Evolutionary conservation across 345 rosid species (phyloP).

Genomic region (Camelina laxa): DNA sequence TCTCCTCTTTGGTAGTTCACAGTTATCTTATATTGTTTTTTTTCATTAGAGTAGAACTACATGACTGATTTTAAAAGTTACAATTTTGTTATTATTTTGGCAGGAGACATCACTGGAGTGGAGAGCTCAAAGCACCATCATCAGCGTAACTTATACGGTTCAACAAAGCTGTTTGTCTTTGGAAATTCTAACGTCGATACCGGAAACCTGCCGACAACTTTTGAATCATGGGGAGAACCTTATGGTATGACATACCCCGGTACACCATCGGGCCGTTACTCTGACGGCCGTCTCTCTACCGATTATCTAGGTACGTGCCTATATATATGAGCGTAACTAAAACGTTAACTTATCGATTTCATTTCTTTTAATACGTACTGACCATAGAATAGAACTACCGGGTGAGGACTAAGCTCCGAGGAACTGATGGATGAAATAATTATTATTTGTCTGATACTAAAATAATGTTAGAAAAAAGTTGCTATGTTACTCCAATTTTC

Average conservation of each 20-base stretch:
- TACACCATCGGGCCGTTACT: slow-evolving; percentile 60
- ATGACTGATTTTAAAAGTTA: not conserved
- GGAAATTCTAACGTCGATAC: slow-evolving; percentile 68
- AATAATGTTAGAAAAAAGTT: too few relatives aligned
- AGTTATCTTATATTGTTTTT: not conserved
- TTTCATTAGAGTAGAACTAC: not conserved
- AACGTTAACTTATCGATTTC: not conserved
- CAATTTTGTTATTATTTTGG: not conserved
- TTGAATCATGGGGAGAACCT: slow-evolving; percentile 52
- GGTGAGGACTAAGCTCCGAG: too few relatives aligned
- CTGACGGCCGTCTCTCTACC: slow-evolving; percentile 59
- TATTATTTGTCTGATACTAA: too few relatives aligned
- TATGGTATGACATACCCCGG: slow-evolving; percentile 62
- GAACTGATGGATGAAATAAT: too few relatives aligned
- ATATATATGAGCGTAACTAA: not conserved
- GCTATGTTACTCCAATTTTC: too few relatives aligned
- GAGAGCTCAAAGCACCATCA: not conserved
- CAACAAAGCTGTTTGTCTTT: slow-evolving; percentile 55
- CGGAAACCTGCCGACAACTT: slow-evolving; percentile 46
- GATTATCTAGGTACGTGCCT: slow-evolving; percentile 51
- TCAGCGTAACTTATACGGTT: slow-evolving; percentile 15
- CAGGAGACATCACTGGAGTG: slow-evolving; percentile 32
- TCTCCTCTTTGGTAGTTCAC: slow-evolving; percentile 20
- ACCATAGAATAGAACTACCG: too few relatives aligned
- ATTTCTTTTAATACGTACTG: too few relatives aligned